Base-by-base conservation (phyloP, 2,329 filamentous ascomycete genomes). In the Microsporum canis region DNA sequence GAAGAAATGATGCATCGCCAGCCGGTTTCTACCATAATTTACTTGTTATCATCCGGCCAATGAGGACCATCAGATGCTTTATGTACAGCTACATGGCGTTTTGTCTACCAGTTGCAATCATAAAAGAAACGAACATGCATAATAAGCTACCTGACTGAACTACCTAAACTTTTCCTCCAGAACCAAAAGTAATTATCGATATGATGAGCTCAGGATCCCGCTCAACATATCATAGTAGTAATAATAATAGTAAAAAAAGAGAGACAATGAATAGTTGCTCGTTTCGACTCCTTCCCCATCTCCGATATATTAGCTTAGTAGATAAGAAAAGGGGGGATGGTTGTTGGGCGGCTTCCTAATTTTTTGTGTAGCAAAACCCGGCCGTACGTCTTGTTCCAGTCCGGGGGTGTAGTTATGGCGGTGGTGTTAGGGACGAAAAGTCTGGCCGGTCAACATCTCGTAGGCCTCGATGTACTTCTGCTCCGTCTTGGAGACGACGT, bases 391-490 rank as follows among this genome's bases (percentile, higher is more conserved):
- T 2, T 12, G 31, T 34, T 53, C 63, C 34, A 65, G 29, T 53
- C 49, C 49, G 49, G 29, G 27, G 31, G 49, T 47, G 23, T 3
- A n/a, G 10, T 53, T 7, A 53, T 7, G 3, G 49, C 17, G 27
- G 23, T 8, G 27, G 12, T n/a, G 49, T 53, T 63, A 55, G 45
- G 49, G 41, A 41, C 60, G 38, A 43, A 63, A 63, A 39, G 51
- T 43, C n/a, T 77, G 76, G 3, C 85, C 85, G 0, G 85, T 87
- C 66, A 91, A 76, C 72, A 78, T 82, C 77, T 86, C 79, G 73
- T 84, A 95, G 0, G 87, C 89, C 72, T 95, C 88, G 65, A 76
- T 77, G 71, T 95, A 95, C 74, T 88, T 88, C 61, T 78, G 81
- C 39, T 80, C 80, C 2, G 90, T 95, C 69, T 84, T 82, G 66